Conservation (phyloP, 106 monocot species). For the Allium sativum region DNA sequence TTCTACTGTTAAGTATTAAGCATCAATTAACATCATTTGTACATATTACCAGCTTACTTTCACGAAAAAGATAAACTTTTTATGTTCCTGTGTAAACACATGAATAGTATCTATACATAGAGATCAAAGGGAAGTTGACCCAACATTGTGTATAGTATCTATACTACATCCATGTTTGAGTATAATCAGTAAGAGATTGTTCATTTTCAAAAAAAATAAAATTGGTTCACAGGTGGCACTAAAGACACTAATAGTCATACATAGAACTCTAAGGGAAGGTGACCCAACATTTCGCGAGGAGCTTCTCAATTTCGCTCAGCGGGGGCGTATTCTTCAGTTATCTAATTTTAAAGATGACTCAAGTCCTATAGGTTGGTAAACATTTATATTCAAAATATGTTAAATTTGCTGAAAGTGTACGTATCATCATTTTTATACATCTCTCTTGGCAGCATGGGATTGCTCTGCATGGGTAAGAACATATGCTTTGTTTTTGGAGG, state of each 20-base stretch:
- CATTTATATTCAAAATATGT: not conserved
- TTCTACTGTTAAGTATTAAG: too few relatives aligned
- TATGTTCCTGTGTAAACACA: too few relatives aligned
- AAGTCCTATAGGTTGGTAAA: conserved; percentile 62
- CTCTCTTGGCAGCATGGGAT: conserved; percentile 70
- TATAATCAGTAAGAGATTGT: not conserved
- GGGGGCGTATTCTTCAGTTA: conserved; percentile 61
- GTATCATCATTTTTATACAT: too few relatives aligned
- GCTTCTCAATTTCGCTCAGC: conserved; percentile 66
- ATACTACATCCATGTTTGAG: not conserved
- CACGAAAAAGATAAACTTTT: too few relatives aligned
- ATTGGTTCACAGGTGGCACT: conserved; percentile 66
- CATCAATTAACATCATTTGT: too few relatives aligned
- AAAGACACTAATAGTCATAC: conserved; percentile 85
- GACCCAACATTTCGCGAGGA: conserved; percentile 95
- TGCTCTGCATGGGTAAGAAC: conserved; percentile 98
- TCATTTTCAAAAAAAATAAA: too few relatives aligned
- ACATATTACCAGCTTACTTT: too few relatives aligned
- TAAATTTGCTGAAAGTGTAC: too few relatives aligned
- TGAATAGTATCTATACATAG: too few relatives aligned
- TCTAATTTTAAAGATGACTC: conserved; percentile 94
- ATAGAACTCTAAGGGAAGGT: conserved; percentile 84
- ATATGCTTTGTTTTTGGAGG: conserved; percentile 91
- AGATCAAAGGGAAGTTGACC: too few relatives aligned
- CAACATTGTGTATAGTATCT: not conserved